phyloP scores from a whole-genome alignment of 768 basidiomycete species.

The Tylopilus vinaceipallidus region DNA sequence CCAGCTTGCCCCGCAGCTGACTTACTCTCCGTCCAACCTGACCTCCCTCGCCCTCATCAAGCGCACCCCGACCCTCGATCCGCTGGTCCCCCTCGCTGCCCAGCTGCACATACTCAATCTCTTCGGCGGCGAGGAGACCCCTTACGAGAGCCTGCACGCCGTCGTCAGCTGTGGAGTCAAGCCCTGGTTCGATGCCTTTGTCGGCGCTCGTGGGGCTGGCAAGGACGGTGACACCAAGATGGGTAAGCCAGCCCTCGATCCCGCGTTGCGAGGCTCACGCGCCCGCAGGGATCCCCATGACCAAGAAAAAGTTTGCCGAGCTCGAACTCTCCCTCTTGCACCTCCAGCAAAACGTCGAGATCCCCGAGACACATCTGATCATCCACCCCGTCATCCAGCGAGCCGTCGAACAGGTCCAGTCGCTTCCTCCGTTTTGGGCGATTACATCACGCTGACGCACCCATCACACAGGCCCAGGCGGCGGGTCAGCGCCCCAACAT shows the following conservation, averaged over 20 bases:
- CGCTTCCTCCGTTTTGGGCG: conserved; percentile 31
- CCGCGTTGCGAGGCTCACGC: conserved; percentile 4
- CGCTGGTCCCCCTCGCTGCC: conserved; percentile 69
- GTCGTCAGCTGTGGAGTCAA: conserved; percentile 95
- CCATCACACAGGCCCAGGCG: conserved; percentile 41
- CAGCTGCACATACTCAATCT: conserved; percentile 93
- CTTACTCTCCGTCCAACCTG: conserved; percentile 75
- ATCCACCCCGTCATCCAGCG: conserved; percentile 88
- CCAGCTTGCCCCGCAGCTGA: conserved; percentile 66
- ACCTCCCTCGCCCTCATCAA: conserved; percentile 96
- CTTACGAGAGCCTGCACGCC: conserved; percentile 94
- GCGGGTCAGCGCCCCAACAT: conserved; percentile 65
- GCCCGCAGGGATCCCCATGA: conserved; percentile 81
- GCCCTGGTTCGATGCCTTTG: conserved; percentile 98
- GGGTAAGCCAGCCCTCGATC: conserved; percentile 42
- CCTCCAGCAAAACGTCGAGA: conserved; percentile 98
- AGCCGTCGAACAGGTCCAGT: conserved; percentile 70
- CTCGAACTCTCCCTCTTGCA: conserved; percentile 92
- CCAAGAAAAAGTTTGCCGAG: conserved; percentile 99
- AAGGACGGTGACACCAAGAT: conserved; percentile 82
- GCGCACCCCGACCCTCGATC: conserved; percentile 79
- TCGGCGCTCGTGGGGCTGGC: conserved; percentile 72
- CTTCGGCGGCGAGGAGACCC: conserved; percentile 84
- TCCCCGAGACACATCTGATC: conserved; percentile 91
- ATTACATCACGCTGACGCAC: conserved; percentile 12